Evolutionary conservation across 805 yeast species (phyloP).

Genomic region (Candida pini): DNA sequence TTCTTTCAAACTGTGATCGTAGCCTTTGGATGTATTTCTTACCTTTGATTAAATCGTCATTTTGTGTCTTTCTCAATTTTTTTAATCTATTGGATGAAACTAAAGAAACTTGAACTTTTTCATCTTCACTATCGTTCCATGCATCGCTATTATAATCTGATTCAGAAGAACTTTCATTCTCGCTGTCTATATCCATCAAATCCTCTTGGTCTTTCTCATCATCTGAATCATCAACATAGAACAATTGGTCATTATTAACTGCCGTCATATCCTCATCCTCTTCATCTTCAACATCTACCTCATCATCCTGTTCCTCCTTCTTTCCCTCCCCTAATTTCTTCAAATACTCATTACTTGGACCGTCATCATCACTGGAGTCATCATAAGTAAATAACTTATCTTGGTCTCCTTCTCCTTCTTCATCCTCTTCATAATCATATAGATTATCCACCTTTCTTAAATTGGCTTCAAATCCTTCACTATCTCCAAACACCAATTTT

Average conservation of each 20-base stretch:
- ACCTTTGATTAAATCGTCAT: slow-evolving; percentile 30
- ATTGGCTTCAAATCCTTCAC: slow-evolving; percentile 63
- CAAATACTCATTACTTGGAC: slow-evolving; percentile 30
- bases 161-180: slow-evolving; percentile 24
- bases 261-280: slow-evolving; percentile 29
- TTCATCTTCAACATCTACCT: slow-evolving; percentile 26
- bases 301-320: slow-evolving; percentile 28
- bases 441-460: slow-evolving; percentile 57
- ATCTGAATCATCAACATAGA: slow-evolving; percentile 46
- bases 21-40: slow-evolving; percentile 29
- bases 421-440: slow-evolving; percentile 40
- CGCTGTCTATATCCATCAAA: slow-evolving; percentile 30
- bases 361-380: slow-evolving; percentile 29
- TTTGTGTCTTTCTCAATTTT: slow-evolving; percentile 60
- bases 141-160: slow-evolving; percentile 36
- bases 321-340: slow-evolving; percentile 40
- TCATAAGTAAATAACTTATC: slow-evolving; percentile 19
- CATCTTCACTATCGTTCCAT: slow-evolving; percentile 94
- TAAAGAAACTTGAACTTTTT: slow-evolving; percentile 57
- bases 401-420: slow-evolving; percentile 21
- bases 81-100: slow-evolving; percentile 51
- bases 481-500: slow-evolving; percentile 85
- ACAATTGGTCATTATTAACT: slow-evolving; percentile 44
- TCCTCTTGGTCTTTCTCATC: slow-evolving; percentile 26
- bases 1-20: slow-evolving; percentile 59